Evolutionary conservation across 2,329 filamentous ascomycete genomes (phyloP).

Genomic region (Leptographium galeiforme): DNA sequence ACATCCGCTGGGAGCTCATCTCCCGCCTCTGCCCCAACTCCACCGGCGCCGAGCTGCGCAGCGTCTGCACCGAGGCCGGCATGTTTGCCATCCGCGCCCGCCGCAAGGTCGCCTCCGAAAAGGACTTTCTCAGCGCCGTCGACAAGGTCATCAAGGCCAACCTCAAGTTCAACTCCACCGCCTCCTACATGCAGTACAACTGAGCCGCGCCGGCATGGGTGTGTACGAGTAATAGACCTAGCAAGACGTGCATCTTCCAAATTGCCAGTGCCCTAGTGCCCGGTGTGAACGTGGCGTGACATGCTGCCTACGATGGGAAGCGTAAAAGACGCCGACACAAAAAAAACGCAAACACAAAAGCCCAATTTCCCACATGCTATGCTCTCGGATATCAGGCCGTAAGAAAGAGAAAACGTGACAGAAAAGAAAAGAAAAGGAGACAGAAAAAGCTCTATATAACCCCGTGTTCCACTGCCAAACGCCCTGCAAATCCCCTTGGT

Average conservation of each 20-base stretch:
- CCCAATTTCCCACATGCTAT: neutral
- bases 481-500: neutral
- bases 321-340: too few species aligned
- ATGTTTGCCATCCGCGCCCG: constrained; percentile 95
- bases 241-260: neutral
- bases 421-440: neutral
- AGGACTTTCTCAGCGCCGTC: constrained; percentile 94
- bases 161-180: constrained; percentile 97
- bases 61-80: constrained; percentile 93
- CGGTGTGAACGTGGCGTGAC: too few species aligned
- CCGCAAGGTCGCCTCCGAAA: constrained; percentile 96
- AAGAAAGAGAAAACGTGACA: neutral
- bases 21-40: constrained; percentile 94
- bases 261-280: neutral
- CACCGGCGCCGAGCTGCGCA: constrained; percentile 88
- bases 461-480: too few species aligned
- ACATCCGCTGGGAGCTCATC: constrained; percentile 98
- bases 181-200: constrained; percentile 98
- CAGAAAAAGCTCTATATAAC: neutral
- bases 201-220: constrained; percentile 30
- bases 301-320: too few species aligned
- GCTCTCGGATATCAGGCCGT: neutral
- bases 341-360: neutral
- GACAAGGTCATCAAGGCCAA: constrained; percentile 99
- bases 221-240: neutral